These are phyloP conservation scores for Combretum micranthum DNA, from an alignment of 345 rosid genomes.

Conservation along the genomic window DNA sequence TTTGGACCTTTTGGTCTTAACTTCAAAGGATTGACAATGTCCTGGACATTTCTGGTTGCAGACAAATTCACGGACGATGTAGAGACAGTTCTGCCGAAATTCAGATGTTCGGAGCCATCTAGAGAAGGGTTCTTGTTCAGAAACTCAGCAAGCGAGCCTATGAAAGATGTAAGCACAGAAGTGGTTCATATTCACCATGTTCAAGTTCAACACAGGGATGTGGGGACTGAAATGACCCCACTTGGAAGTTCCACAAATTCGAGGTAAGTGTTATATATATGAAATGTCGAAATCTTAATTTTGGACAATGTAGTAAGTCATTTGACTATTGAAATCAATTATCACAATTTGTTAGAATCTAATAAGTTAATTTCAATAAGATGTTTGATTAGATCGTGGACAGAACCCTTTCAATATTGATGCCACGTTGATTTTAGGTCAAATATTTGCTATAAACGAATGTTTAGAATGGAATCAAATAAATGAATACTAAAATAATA, in stretches of 20 bases:
- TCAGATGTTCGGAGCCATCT: constrained; percentile 42
- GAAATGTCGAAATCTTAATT: too few species aligned
- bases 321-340: too few species aligned
- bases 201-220: constrained; percentile 54
- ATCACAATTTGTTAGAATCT: too few species aligned
- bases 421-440: too few species aligned
- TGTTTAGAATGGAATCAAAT: too few species aligned
- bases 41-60: constrained; percentile 15
- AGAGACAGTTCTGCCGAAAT: constrained; percentile 43
- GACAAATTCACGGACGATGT: constrained; percentile 77
- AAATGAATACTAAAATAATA: too few species aligned
- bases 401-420: too few species aligned
- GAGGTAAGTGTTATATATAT: too few species aligned
- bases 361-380: too few species aligned
- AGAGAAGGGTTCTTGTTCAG: constrained; percentile 75
- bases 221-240: constrained; percentile 95
- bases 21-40: neutral
- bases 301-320: too few species aligned
- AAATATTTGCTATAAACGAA: too few species aligned
- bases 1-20: neutral
- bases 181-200: constrained; percentile 7
- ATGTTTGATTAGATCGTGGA: too few species aligned
- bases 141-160: constrained; percentile 31
- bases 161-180: constrained; percentile 47
- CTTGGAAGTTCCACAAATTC: constrained; percentile 70